These are phyloP conservation scores for Tulasnella sp. DNA, from an alignment of 768 basidiomycete species.

Conservation along the genomic window DNA sequence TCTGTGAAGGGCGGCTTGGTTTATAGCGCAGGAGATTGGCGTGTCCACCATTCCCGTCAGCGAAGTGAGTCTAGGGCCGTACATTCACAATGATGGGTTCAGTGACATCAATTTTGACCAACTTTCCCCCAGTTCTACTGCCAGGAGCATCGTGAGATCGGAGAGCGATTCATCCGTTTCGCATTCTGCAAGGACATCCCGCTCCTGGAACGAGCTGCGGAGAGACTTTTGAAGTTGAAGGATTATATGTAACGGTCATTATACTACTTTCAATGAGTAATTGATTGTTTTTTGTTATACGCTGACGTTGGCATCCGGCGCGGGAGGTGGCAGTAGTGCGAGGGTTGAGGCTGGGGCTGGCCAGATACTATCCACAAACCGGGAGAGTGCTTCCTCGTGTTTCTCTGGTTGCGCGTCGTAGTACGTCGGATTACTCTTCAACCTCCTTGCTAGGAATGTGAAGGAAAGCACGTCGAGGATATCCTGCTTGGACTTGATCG, in stretches of 20 bases:
- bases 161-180: conserved; percentile 79
- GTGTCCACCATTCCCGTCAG: conserved; percentile 92
- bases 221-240: conserved; percentile 63
- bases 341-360: neutral
- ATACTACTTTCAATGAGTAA: too few relatives aligned
- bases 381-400: conserved; percentile 49
- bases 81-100: too few relatives aligned
- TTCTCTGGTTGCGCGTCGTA: conserved; percentile 48
- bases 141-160: conserved; percentile 70
- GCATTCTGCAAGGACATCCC: conserved; percentile 94
- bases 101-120: too few relatives aligned
- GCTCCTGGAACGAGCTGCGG: conserved; percentile 69
- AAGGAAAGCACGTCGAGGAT: conserved; percentile 67
- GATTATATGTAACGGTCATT: conserved; percentile 38
- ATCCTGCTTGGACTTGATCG: conserved; percentile 46
- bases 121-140: conserved; percentile 75
- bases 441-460: conserved; percentile 64
- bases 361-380: conserved; percentile 48
- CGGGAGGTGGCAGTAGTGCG: too few relatives aligned
- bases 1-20: conserved; percentile 73
- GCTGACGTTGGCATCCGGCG: neutral
- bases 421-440: conserved; percentile 72
- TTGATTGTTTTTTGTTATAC: too few relatives aligned
- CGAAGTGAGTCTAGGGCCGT: conserved; percentile 60
- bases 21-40: conserved; percentile 79